Evolutionary conservation across 2,329 filamentous ascomycete species (phyloP).

Genomic region (Orbilia oligospora): DNA sequence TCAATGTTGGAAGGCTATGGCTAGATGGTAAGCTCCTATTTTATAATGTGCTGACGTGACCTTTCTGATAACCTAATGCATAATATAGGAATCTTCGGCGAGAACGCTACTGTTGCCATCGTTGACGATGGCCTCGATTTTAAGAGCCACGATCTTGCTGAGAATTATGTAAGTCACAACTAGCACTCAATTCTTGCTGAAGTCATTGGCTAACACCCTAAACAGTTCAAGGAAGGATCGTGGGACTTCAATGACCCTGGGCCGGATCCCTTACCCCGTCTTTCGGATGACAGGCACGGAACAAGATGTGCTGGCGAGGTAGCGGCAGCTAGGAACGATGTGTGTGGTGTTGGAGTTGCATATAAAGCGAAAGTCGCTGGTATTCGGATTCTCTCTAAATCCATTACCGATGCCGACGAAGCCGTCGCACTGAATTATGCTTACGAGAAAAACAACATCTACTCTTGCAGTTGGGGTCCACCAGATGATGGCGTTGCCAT

Average conservation of each 20-base stretch:
- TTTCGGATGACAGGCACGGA: constrained; percentile 89
- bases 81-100: constrained; percentile 78
- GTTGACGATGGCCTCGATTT: constrained; percentile 97
- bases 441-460: constrained; percentile 92
- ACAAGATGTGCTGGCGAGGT: constrained; percentile 96
- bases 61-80: not conserved
- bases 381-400: constrained; percentile 90
- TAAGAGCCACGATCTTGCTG: constrained; percentile 90
- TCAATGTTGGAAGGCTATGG: constrained; percentile 98
- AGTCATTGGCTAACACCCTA: constrained; percentile 25
- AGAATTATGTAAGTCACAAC: constrained; percentile 74
- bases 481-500: constrained; percentile 93
- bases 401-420: constrained; percentile 93
- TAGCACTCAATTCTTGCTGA: not conserved
- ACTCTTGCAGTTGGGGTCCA: constrained; percentile 98
- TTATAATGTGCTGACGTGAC: not conserved
- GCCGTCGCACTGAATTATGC: constrained; percentile 93
- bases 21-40: constrained; percentile 74
- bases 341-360: constrained; percentile 95
- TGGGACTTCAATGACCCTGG: constrained; percentile 95
- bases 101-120: constrained; percentile 90
- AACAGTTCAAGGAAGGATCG: constrained; percentile 85
- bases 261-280: constrained; percentile 82
- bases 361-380: constrained; percentile 90
- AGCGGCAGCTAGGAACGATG: constrained; percentile 88